phyloP scores from a whole-genome alignment of 208 protist genomes.

The Trypanosoma melophagium region DNA sequence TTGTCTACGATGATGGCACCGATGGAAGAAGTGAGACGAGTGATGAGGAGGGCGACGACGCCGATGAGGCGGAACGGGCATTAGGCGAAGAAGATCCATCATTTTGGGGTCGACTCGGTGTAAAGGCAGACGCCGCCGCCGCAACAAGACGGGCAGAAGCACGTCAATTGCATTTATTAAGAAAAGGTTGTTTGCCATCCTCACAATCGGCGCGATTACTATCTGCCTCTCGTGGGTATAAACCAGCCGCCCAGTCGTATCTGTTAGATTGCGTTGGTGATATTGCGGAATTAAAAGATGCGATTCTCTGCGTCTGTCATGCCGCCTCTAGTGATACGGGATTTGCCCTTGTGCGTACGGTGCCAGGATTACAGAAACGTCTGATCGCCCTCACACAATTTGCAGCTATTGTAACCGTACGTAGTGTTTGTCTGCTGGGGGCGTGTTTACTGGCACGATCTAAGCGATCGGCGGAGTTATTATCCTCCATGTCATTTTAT shows the following conservation, averaged over 20 bases:
- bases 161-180: conserved; percentile 5
- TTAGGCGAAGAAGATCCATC: conserved; percentile 30
- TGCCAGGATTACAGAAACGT: conserved; percentile 55
- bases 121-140: not conserved
- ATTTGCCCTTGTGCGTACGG: conserved; percentile 42
- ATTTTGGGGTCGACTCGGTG: conserved; percentile 13
- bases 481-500: conserved; percentile 43
- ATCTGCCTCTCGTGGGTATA: conserved; percentile 73
- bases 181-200: conserved; percentile 17
- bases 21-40: conserved; percentile 38
- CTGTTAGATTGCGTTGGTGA: conserved; percentile 69
- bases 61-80: conserved; percentile 8
- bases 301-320: conserved; percentile 72
- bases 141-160: conserved; percentile 1
- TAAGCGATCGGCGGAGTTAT: conserved; percentile 39
- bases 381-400: conserved; percentile 69
- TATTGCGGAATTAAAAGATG: conserved; percentile 63
- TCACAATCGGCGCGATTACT: conserved; percentile 38
- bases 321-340: conserved; percentile 76
- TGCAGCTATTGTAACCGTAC: conserved; percentile 67
- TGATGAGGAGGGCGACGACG: conserved; percentile 48
- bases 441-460: conserved; percentile 60
- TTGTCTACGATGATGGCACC: conserved; percentile 58
- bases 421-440: conserved; percentile 54
- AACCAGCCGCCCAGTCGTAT: conserved; percentile 47